Base-by-base conservation (phyloP, 306 rosid genomes). In the apple (Malus domestica) region DNA sequence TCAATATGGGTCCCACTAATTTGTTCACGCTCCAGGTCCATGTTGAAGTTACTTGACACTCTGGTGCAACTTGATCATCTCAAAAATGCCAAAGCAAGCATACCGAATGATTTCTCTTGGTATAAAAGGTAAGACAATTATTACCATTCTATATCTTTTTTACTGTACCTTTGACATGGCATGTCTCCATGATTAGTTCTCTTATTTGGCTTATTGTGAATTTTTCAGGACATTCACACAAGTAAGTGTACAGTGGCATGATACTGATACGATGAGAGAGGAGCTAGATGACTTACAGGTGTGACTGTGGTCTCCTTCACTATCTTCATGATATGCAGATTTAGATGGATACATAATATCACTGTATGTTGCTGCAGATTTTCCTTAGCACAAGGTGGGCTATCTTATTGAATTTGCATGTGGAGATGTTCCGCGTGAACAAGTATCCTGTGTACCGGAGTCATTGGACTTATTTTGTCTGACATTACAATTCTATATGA, bases 371-470 rank as follows among this genome's bases (percentile, higher is more conserved):
- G 70, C 29, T 79, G 83, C 97, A 95, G 98, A 92, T 95, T 85
- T 95, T 92, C 87, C 87, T 95, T 72, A 95, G 98, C 91, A 90
- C 98, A 27, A 86, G 98, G 82, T 95, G 97, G 98, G 97, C 98
- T 66, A 95, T 95, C 84, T 86, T 95, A 80, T 78, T 92, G 92
- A 95, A 95, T 86, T 87, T 95, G 83, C 98, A 95, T 67, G 98
- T 90, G 72, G 98, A 95, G 97, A 92, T 95, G 98, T 95, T 95
- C 81, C 97, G 98, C 3, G 98, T 92, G 88, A 95, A 95, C 87
- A 95, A 95, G 98, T 95, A 95, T 95, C 98, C 98, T 84, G 13
- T 67, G 71, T 82, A 62, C 76, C 33, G 70, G 38, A 55, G 65
- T 57, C 59, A 32, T 58, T 18, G n/a, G 73, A 52, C 13, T 6